phyloP scores from a whole-genome alignment of 2,329 filamentous ascomycete species.

The Cytospora leucostoma region DNA sequence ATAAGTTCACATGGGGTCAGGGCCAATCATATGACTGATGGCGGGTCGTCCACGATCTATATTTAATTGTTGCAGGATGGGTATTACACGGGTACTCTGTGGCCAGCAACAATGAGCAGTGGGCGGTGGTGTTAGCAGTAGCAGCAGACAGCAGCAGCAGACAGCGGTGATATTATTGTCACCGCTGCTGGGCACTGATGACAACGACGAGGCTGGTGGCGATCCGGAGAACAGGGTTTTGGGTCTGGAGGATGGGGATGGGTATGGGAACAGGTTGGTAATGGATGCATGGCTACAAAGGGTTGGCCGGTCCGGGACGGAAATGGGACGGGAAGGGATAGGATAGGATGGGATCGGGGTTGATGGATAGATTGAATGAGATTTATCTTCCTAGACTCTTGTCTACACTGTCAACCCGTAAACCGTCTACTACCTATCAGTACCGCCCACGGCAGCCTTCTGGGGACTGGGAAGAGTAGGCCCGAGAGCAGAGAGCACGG shows the following conservation, averaged over 20 bases:
- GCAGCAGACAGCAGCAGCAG: not conserved
- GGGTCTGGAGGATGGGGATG: not conserved
- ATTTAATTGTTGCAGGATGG: not conserved
- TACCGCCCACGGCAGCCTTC: no score
- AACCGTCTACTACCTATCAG: no score
- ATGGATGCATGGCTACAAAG: not conserved
- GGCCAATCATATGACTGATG: not conserved
- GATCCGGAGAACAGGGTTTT: not conserved
- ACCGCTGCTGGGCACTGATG: not conserved
- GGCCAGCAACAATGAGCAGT: not conserved
- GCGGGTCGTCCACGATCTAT: not conserved
- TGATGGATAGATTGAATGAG: no score
- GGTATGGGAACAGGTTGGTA: not conserved
- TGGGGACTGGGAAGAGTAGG: no score
- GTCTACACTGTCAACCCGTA: no score
- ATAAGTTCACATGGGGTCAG: not conserved
- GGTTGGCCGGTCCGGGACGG: not conserved
- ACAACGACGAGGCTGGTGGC: not conserved
- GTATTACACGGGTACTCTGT: not conserved
- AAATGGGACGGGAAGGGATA: not conserved
- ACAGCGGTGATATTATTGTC: not conserved
- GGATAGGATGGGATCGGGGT: not conserved
- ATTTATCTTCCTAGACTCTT: no score
- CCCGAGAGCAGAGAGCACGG: no score
- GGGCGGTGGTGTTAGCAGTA: conserved; percentile 3